These are phyloP conservation scores for Sugiyamaella sp. DNA, from an alignment of 1,139 yeast genomes.

Conservation along the genomic window DNA sequence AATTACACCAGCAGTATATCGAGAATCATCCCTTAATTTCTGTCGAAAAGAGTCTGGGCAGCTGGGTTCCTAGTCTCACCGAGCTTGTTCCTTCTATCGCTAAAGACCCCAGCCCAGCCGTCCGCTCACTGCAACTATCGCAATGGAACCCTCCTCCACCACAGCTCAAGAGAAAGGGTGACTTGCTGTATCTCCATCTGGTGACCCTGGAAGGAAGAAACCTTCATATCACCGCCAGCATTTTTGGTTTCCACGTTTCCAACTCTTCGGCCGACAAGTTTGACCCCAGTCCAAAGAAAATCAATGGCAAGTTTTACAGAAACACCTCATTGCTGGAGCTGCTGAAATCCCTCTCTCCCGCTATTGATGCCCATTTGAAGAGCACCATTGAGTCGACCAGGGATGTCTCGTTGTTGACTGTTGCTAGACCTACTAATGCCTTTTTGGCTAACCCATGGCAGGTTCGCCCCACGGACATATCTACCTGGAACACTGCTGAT, in stretches of 20 bases:
- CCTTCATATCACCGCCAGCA: constrained; percentile 74
- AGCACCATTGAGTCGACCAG: constrained; percentile 50
- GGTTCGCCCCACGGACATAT: constrained; percentile 44
- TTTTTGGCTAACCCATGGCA: constrained; percentile 79
- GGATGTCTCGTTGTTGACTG: constrained; percentile 54
- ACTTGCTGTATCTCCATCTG: constrained; percentile 71
- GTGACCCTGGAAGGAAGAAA: constrained; percentile 83
- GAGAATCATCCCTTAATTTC: constrained; percentile 30
- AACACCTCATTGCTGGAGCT: constrained; percentile 55
- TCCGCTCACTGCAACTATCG: constrained; percentile 66
- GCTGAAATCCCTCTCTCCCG: constrained; percentile 58
- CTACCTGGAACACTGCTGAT: constrained; percentile 52
- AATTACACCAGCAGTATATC: constrained; percentile 10
- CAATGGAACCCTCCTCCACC: constrained; percentile 89
- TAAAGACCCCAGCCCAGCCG: constrained; percentile 34
- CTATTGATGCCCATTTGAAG: constrained; percentile 48
- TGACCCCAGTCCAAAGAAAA: constrained; percentile 59
- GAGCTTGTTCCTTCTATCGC: constrained; percentile 16
- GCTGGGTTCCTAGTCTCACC: constrained; percentile 10
- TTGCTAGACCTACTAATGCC: constrained; percentile 64
- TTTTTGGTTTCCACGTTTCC: constrained; percentile 78
- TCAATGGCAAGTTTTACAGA: constrained; percentile 45
- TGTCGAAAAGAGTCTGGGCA: constrained; percentile 17
- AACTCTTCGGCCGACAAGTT: constrained; percentile 67
- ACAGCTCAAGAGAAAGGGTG: constrained; percentile 64